These are phyloP conservation scores for Sphaerulina musiva DNA, from an alignment of 2,329 filamentous ascomycete genomes.

Conservation along the genomic window DNA sequence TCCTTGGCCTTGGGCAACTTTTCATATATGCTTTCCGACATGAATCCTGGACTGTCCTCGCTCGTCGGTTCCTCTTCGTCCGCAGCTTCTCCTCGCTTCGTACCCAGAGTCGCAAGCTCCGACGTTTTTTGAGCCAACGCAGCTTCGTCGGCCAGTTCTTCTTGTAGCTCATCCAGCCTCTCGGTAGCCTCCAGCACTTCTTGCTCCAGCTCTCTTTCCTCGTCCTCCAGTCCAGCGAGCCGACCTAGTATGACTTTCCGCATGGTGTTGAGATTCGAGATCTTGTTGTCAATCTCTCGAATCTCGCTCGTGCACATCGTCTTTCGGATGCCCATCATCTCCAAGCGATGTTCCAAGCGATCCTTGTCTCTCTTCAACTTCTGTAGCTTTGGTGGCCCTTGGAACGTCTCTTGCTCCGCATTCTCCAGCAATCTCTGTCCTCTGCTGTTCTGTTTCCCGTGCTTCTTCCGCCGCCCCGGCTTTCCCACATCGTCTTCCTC, in stretches of 20 bases:
- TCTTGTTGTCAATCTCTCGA: constrained; percentile 92
- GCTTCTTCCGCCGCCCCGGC: constrained; percentile 54
- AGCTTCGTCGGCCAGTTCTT: constrained; percentile 49
- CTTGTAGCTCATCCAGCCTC: constrained; percentile 56
- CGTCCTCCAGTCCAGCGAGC: constrained; percentile 77
- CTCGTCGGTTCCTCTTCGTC: constrained; percentile 41
- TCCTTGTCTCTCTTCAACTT: constrained; percentile 75
- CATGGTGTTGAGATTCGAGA: constrained; percentile 88
- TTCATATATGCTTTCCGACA: constrained; percentile 97
- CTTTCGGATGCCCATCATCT: constrained; percentile 87
- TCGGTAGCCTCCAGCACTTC: constrained; percentile 61
- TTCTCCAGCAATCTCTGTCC: constrained; percentile 65
- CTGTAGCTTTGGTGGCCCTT: constrained; percentile 60
- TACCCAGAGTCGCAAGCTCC: constrained; percentile 39
- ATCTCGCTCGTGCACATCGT: constrained; percentile 98
- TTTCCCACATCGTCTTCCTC: constrained; percentile 47
- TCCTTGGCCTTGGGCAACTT: constrained; percentile 61
- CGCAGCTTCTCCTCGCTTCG: constrained; percentile 44
- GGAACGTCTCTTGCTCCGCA: constrained; percentile 53
- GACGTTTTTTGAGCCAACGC: constrained; percentile 39
- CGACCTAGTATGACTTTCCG: constrained; percentile 84
- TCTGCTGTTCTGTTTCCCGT: constrained; percentile 62
- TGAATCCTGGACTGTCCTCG: constrained; percentile 59
- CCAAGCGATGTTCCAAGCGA: constrained; percentile 72
- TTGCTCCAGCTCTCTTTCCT: constrained; percentile 83